Percentiles rank a stretch among this genome's conserved stretches.
Evolutionary conservation across 768 basidiomycete species (phyloP).

Genomic region (Boletus bicolor): DNA sequence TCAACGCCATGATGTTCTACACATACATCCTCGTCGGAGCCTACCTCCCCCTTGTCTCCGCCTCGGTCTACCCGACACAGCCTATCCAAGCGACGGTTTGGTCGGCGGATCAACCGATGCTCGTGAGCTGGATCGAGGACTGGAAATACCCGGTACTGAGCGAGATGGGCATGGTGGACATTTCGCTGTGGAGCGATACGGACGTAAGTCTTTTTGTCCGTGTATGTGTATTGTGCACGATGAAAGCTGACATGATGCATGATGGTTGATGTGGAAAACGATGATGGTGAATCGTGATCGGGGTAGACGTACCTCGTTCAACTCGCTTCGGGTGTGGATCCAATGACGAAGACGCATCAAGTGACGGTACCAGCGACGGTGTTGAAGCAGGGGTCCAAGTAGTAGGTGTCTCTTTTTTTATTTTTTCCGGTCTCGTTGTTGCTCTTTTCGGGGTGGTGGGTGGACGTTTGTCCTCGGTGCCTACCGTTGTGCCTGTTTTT

Average conservation of each 20-base stretch:
- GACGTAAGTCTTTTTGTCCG: slow-evolving; percentile 31
- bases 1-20: slow-evolving; percentile 12
- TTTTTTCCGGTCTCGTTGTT: neutral
- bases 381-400: slow-evolving; percentile 27
- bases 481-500: neutral
- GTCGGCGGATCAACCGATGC: slow-evolving; percentile 39
- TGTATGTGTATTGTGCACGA: neutral
- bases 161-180: slow-evolving; percentile 41
- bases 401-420: slow-evolving; percentile 26
- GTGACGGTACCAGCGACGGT: slow-evolving; percentile 32
- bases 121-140: slow-evolving; percentile 53
- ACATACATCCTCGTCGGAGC: neutral
- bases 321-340: slow-evolving; percentile 44
- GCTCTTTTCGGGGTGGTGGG: neutral
- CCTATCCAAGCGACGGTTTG: slow-evolving; percentile 47
- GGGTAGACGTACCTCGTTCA: slow-evolving; percentile 36
- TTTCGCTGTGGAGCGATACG: slow-evolving; percentile 45
- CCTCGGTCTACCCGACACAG: slow-evolving; percentile 48
- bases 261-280: neutral
- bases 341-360: slow-evolving; percentile 22
- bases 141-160: slow-evolving; percentile 37
- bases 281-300: slow-evolving; percentile 4
- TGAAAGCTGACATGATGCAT: slow-evolving; percentile 2
- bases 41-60: slow-evolving; percentile 20
- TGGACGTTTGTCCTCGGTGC: neutral